A percentile compares a stretch with the other conserved stretches of the same genome.
phyloP scores from a whole-genome alignment of 2,329 filamentous ascomycete genomes.

The Rhinocladiella mackenziei region DNA sequence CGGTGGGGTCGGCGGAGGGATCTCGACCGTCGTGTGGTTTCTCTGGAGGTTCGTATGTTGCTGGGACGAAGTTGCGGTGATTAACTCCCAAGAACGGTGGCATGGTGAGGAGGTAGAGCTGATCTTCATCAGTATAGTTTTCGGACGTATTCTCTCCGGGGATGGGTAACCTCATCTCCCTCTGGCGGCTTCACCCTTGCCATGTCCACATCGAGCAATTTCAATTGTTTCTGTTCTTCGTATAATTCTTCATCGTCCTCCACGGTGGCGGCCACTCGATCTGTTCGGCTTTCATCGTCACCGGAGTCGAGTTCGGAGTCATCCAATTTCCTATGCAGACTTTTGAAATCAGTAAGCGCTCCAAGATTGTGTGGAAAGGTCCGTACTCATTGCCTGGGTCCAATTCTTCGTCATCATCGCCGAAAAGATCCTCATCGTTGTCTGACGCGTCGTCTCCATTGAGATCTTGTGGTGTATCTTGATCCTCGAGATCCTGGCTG shows the following conservation, averaged over 20 bases:
- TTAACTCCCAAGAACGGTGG: slow-evolving; percentile 60
- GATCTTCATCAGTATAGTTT: neutral
- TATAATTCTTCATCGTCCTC: slow-evolving; percentile 41
- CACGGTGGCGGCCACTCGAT: slow-evolving; percentile 48
- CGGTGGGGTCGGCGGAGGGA: slow-evolving; percentile 37
- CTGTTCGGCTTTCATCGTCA: slow-evolving; percentile 56
- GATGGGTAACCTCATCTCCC: slow-evolving; percentile 44
- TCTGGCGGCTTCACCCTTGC: slow-evolving; percentile 56
- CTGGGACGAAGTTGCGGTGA: slow-evolving; percentile 57
- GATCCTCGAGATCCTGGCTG: slow-evolving; percentile 7
- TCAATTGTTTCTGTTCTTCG: slow-evolving; percentile 45
- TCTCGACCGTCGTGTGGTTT: slow-evolving; percentile 50
- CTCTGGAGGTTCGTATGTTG: slow-evolving; percentile 57
- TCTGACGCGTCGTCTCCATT: slow-evolving; percentile 36
- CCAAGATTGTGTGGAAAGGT: slow-evolving; percentile 2
- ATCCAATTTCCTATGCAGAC: slow-evolving; percentile 48
- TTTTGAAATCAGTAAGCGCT: slow-evolving; percentile 3
- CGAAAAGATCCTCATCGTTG: slow-evolving; percentile 42
- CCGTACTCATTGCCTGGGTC: slow-evolving; percentile 17
- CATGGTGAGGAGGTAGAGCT: slow-evolving; percentile 61
- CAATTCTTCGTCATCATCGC: slow-evolving; percentile 39
- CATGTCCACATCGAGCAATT: slow-evolving; percentile 35
- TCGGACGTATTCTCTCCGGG: too few relatives aligned
- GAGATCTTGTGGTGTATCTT: slow-evolving; percentile 16
- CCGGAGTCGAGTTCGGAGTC: slow-evolving; percentile 62